Evolutionary conservation across 495 filamentous ascomycete genomes (phyloP), one percentile per base, ranked within the genome.

Genomic region (Penicillium desertorum): DNA sequence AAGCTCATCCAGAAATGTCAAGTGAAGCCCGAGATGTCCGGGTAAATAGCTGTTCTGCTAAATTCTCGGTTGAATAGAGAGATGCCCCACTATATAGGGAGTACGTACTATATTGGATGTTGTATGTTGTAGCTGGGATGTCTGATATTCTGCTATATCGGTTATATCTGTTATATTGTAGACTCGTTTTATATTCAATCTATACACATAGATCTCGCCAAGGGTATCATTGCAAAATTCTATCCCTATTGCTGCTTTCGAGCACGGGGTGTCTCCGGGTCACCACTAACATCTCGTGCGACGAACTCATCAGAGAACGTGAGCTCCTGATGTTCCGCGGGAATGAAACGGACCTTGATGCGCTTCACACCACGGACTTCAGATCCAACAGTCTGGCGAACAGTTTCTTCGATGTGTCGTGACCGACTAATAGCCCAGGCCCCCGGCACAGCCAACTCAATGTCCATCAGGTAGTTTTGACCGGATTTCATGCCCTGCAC

Each of bases 401-500:
- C 79, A 0, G 72, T 69, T 16, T 88, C 83, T 68, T 98, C 94
- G 5, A 94, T 72, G 20, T 75, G 72, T n/a, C 80, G 71, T 1
- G 86, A 84, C 30, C 85, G 81, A 56, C 83, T 81, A 8, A 98
- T 75, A 0, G 87, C 84, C 88, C 87, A 92, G 17, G 72, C 70
- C 2, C 75, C 80, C 0, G 92, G 90, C 32, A 93, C 88, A 22
- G 84, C 89, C 42, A 97, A 69, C 64, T 94, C 90, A 27, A 98
- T 60, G 62, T 97, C 92, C 64, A 96, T 84, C 5, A 96, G 76
- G 58, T 94, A 96, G 71, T 96, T 98, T 73, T 96, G 94, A 27
- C 94, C 94, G 3, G 88, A 88, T 69, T 98, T 98, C 66, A 96
- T 79, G 51, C 94, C 94, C 43, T 89, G 86, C 4, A 98, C 82